Evolutionary conservation across 768 basidiomycete species (phyloP).

Genomic region (Mycena indigotica): DNA sequence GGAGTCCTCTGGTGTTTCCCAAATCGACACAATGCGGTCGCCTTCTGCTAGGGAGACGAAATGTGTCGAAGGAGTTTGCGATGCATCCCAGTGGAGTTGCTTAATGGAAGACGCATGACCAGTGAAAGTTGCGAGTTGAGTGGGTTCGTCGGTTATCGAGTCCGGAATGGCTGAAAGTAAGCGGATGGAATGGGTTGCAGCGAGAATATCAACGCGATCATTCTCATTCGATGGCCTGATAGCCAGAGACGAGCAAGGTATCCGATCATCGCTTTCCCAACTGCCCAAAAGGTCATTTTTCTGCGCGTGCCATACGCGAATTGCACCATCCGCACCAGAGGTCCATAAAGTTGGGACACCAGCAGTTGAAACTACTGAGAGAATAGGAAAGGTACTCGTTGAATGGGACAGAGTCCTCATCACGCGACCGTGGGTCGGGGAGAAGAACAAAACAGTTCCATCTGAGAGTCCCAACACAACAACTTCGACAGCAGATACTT

Average conservation of each 20-base stretch:
- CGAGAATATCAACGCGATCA: slow-evolving; percentile 49
- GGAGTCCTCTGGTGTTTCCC: slow-evolving; percentile 51
- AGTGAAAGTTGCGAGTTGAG: slow-evolving; percentile 54
- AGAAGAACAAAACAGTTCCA: slow-evolving; percentile 62
- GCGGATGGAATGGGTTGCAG: slow-evolving; percentile 62
- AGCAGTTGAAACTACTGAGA: slow-evolving; percentile 45
- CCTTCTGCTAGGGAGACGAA: slow-evolving; percentile 64
- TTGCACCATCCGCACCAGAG: slow-evolving; percentile 56
- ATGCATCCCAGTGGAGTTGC: slow-evolving; percentile 53
- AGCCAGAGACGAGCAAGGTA: slow-evolving; percentile 57
- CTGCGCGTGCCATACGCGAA: slow-evolving; percentile 60
- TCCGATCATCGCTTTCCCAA: slow-evolving; percentile 61
- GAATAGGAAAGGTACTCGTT: slow-evolving; percentile 53
- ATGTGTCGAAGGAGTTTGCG: slow-evolving; percentile 40
- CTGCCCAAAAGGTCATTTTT: slow-evolving; percentile 49
- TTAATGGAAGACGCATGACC: slow-evolving; percentile 66
- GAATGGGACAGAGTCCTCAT: slow-evolving; percentile 58
- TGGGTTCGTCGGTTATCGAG: slow-evolving; percentile 43
- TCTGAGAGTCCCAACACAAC: slow-evolving; percentile 63
- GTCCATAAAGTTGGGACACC: slow-evolving; percentile 50
- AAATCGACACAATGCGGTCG: slow-evolving; percentile 64
- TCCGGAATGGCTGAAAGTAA: slow-evolving; percentile 45
- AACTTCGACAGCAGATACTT: slow-evolving; percentile 38
- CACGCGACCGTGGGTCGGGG: slow-evolving; percentile 59
- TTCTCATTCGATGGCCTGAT: slow-evolving; percentile 43